Percentiles rank a stretch among this genome's conserved stretches.
These are phyloP conservation scores for Rhizoclosmatium globosum DNA, from an alignment of 192 early-diverging fungal species.

Conservation along the genomic window DNA sequence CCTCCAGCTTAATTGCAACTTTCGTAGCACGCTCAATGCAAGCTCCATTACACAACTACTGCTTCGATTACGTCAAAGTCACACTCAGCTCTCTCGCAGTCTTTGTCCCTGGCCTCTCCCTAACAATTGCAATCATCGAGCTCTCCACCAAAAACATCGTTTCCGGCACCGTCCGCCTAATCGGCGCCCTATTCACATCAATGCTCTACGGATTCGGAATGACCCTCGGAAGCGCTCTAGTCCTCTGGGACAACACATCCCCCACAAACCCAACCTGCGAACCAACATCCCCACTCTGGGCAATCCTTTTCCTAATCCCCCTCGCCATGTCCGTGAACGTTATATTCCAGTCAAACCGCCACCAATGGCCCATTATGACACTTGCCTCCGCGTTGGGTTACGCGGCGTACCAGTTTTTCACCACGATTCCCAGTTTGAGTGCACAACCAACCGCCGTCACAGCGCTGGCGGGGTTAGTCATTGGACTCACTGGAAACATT, in stretches of 20 bases:
- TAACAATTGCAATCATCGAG: constrained; percentile 88
- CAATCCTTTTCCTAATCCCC: constrained; percentile 67
- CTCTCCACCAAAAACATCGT: constrained; percentile 90
- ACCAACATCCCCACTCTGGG: constrained; percentile 50
- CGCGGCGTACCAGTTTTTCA: constrained; percentile 70
- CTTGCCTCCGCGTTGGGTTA: constrained; percentile 77
- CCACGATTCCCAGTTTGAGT: constrained; percentile 56
- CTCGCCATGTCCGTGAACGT: constrained; percentile 62
- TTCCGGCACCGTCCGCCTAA: constrained; percentile 80
- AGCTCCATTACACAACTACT: constrained; percentile 5
- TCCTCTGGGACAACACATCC: constrained; percentile 11
- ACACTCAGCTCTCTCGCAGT: constrained; percentile 47
- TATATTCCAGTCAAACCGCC: constrained; percentile 57
- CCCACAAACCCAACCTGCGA: constrained; percentile 16
- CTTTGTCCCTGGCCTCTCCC: constrained; percentile 69
- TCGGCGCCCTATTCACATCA: constrained; percentile 81
- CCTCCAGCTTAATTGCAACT: constrained; percentile 19
- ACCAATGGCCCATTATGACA: constrained; percentile 78
- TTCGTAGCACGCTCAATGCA: constrained; percentile 38
- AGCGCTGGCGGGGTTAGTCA: constrained; percentile 76
- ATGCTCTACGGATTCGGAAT: constrained; percentile 63
- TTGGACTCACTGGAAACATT: constrained; percentile 81
- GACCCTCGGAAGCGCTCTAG: constrained; percentile 43
- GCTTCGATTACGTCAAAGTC: constrained; percentile 37
- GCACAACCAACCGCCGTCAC: constrained; percentile 51